Percentiles rank a stretch among this genome's conserved stretches.
These are phyloP conservation scores for Xylaria sp. DNA, from an alignment of 2,329 filamentous ascomycete genomes.

Conservation along the genomic window DNA sequence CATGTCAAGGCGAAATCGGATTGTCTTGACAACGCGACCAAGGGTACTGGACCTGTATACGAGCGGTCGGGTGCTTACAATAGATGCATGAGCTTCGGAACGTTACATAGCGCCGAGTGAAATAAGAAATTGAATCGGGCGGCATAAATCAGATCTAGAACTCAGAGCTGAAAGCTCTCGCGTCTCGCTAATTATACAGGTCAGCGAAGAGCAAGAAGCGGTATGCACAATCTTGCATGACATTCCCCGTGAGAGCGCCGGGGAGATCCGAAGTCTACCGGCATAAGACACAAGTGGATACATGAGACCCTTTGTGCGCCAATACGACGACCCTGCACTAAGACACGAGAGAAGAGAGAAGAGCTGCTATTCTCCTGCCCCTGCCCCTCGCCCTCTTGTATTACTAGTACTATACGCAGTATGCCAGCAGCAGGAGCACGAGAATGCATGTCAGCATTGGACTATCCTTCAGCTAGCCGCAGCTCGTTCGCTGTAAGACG, in stretches of 20 bases:
- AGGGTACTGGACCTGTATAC: constrained; percentile 14
- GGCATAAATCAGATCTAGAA: constrained; percentile 8
- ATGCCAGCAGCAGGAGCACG: neutral
- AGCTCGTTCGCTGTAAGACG: neutral
- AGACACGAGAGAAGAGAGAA: neutral
- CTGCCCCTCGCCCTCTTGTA: neutral
- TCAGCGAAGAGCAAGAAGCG: constrained; percentile 11
- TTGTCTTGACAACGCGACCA: neutral
- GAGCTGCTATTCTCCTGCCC: neutral
- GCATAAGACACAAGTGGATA: constrained; percentile 7
- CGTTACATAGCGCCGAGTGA: constrained; percentile 19
- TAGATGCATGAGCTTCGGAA: constrained; percentile 1
- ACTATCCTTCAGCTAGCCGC: constrained; percentile 4
- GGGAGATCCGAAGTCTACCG: constrained; percentile 6
- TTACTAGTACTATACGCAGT: neutral
- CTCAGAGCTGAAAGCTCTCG: neutral
- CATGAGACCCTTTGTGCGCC: constrained; percentile 8
- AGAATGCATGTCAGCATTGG: constrained; percentile 1
- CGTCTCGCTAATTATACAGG: constrained; percentile 3
- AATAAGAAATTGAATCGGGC: neutral
- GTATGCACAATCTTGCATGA: constrained; percentile 17
- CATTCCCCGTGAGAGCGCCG: neutral
- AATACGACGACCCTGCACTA: neutral
- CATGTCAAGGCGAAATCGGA: constrained; percentile 2
- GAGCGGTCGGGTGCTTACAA: constrained; percentile 3